Base-by-base conservation (phyloP, 78 protist species). In the Guillardia theta region DNA sequence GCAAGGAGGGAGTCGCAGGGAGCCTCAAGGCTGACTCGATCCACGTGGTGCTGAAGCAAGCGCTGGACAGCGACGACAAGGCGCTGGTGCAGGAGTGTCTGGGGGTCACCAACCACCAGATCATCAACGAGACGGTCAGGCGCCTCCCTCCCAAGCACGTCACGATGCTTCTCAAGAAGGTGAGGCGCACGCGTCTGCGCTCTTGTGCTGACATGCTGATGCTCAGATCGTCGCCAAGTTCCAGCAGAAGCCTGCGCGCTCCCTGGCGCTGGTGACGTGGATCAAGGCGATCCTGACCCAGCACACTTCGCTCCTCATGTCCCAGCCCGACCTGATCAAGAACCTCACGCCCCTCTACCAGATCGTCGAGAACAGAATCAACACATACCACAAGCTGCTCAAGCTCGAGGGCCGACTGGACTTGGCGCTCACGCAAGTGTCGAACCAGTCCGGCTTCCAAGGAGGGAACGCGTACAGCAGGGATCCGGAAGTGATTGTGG, bases 291-390 rank as follows among this genome's bases (percentile, higher is more conserved):
- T 36, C n/a, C 87, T 70, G 39, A 70, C 87, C 41, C 3, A 10
- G 39, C 87, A 70, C 87, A 70, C 87, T 43, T 70, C 87, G 47
- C 41, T 70, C 41, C 87, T 70, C 87, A 70, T 70, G 87, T 70
- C 87, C 44, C 87, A 78, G 90, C 90, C 90, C n/a, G 90, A 78
- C 50, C 41, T 78, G 48, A 48, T 78, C 41, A 1, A 8, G 48
- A 18, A 24, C 43, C 90, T 78, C 90, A 78, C 48, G 90, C 90
- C 90, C 37, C 90, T 78, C 18, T 78, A 78, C 90, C 90, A 78
- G 90, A 45, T 78, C 18, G 90, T 78, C 37, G 90, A 78, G 90
- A 22, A 45, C 43, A 3, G 90, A 1, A 48, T 78, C 30, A 24
- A 18, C 50, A 78, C 90, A 30, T 78, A 78, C 50, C 90, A 78